Percentiles rank a stretch among this genome's conserved stretches.
These are phyloP conservation scores for Entamoeba moshkovskii DNA, from an alignment of 208 protist genomes.

Conservation along the genomic window DNA sequence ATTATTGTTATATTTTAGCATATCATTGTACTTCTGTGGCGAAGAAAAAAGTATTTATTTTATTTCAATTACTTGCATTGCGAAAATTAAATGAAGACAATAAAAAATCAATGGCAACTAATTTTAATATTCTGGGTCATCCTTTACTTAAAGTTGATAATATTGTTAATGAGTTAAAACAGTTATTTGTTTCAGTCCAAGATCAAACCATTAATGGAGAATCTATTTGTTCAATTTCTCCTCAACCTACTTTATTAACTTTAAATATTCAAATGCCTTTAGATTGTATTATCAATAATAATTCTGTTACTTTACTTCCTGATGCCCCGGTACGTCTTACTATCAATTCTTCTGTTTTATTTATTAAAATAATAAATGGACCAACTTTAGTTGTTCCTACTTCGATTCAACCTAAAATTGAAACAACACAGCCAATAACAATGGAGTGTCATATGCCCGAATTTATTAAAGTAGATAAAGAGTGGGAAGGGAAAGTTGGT, in stretches of 20 bases:
- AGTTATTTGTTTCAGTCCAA: neutral
- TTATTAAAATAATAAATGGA: neutral
- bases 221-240: neutral
- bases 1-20: neutral
- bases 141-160: neutral
- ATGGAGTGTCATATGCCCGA: neutral
- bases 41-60: neutral
- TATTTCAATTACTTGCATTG: neutral
- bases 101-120: neutral
- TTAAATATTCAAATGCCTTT: neutral
- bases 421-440: neutral
- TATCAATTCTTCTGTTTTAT: neutral
- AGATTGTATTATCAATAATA: neutral
- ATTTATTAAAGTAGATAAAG: neutral
- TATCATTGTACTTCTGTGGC: neutral
- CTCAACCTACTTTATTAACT: neutral
- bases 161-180: neutral
- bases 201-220: neutral
- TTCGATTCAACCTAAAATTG: neutral
- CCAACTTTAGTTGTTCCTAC: neutral
- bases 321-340: neutral
- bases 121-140: neutral
- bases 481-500: neutral
- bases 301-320: neutral
- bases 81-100: neutral